Evolutionary conservation across 805 yeast species (phyloP).

Genomic region (Saturnispora silvae): DNA sequence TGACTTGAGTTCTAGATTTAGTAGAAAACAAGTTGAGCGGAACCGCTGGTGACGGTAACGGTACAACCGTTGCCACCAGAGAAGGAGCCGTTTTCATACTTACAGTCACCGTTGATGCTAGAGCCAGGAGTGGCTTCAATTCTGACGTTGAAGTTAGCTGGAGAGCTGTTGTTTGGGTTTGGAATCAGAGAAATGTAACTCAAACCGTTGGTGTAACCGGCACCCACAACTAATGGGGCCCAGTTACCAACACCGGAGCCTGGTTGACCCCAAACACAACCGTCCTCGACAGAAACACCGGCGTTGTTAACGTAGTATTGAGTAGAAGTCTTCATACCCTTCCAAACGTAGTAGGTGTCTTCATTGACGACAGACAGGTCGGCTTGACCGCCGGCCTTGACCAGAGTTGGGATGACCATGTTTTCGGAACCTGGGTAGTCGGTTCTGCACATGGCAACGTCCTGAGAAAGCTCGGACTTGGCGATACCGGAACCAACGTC

Average conservation of each 20-base stretch:
- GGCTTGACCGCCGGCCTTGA: slow-evolving; percentile 39
- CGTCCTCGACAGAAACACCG: slow-evolving; percentile 57
- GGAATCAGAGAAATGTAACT: slow-evolving; percentile 67
- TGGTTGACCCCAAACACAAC: slow-evolving; percentile 60
- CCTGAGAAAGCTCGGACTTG: slow-evolving; percentile 36
- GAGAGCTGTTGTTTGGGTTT: slow-evolving; percentile 54
- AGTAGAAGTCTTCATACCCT: slow-evolving; percentile 53
- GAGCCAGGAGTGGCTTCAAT: slow-evolving; percentile 65
- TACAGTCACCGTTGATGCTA: slow-evolving; percentile 64
- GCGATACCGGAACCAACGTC: slow-evolving; percentile 47
- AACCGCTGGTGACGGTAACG: slow-evolving; percentile 76
- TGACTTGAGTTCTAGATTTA: too few relatives aligned
- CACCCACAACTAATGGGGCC: slow-evolving; percentile 73
- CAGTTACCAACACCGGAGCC: slow-evolving; percentile 62
- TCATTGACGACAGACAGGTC: slow-evolving; percentile 53
- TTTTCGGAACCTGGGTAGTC: slow-evolving; percentile 79
- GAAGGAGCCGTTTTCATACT: slow-evolving; percentile 69
- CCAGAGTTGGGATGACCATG: slow-evolving; percentile 65
- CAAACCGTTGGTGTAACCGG: slow-evolving; percentile 50
- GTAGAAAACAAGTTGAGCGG: slow-evolving; percentile 75
- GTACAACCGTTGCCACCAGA: slow-evolving; percentile 85
- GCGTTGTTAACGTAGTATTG: slow-evolving; percentile 72
- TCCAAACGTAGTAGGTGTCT: slow-evolving; percentile 49
- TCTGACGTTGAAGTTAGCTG: slow-evolving; percentile 61
- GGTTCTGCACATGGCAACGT: slow-evolving; percentile 63